A percentile compares a stretch with the other conserved stretches of the same genome.
phyloP scores from a whole-genome alignment of 2,329 filamentous ascomycete genomes.

The Sarocladiaceae sp. region DNA sequence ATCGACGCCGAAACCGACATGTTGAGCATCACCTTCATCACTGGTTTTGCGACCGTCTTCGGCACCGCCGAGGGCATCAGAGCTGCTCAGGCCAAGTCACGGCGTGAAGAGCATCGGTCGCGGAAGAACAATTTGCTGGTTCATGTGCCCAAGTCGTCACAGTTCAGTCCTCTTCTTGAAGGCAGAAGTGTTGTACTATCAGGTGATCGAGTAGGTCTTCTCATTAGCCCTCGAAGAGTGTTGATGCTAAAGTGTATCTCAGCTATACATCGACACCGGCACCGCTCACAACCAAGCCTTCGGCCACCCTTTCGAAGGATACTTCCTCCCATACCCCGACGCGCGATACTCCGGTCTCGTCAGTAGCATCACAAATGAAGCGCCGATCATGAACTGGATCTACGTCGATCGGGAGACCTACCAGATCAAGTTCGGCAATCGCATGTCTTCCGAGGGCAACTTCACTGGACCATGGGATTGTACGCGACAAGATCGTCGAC shows the following conservation, averaged over 20 bases:
- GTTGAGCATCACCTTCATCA: conserved; percentile 7
- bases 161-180: conserved; percentile 37
- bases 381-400: conserved; percentile 49
- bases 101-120: conserved; percentile 41
- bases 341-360: conserved; percentile 40
- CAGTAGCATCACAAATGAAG: conserved; percentile 42
- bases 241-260: conserved; percentile 16
- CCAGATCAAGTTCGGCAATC: conserved; percentile 42
- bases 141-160: conserved; percentile 41
- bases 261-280: conserved; percentile 44
- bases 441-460: conserved; percentile 36
- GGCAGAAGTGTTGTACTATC: conserved; percentile 41
- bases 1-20: conserved; percentile 4
- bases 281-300: not conserved
- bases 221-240: conserved; percentile 13
- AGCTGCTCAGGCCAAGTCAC: conserved; percentile 40
- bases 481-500: conserved; percentile 45
- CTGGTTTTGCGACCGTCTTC: conserved; percentile 30
- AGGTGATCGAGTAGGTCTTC: conserved; percentile 27
- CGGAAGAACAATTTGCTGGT: conserved; percentile 44
- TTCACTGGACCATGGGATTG: conserved; percentile 47
- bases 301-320: conserved; percentile 50
- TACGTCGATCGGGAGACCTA: conserved; percentile 41
- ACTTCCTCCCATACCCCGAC: conserved; percentile 56
- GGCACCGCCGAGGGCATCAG: conserved; percentile 43